Evolutionary conservation across 1,284 basidiomycete genomes (phyloP).

Genomic region (Chalciporus sp.): DNA sequence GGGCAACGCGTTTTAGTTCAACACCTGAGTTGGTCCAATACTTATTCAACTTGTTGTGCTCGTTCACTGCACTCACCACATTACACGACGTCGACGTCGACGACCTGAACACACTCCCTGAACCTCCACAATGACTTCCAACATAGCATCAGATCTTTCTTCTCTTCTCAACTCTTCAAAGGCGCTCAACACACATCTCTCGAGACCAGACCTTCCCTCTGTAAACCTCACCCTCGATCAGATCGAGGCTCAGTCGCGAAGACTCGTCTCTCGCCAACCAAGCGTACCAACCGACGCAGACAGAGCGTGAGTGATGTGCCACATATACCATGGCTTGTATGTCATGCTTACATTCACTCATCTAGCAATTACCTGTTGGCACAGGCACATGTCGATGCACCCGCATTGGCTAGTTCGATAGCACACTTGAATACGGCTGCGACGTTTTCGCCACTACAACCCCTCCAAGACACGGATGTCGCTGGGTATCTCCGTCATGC

Average conservation of each 20-base stretch:
- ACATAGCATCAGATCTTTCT: slow-evolving; percentile 61
- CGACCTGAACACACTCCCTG: neutral
- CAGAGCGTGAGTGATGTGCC: slow-evolving; percentile 62
- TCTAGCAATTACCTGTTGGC: slow-evolving; percentile 82
- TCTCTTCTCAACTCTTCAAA: slow-evolving; percentile 72
- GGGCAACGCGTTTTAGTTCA: slow-evolving; percentile 8
- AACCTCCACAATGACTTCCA: slow-evolving; percentile 12
- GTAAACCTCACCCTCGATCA: slow-evolving; percentile 90
- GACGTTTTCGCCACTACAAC: slow-evolving; percentile 89
- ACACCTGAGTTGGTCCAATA: neutral
- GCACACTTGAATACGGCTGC: slow-evolving; percentile 79
- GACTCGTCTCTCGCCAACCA: slow-evolving; percentile 73
- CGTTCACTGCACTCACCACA: neutral
- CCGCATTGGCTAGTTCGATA: slow-evolving; percentile 77
- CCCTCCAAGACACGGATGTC: slow-evolving; percentile 89
- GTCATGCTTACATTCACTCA: slow-evolving; percentile 6
- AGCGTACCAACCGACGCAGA: slow-evolving; percentile 63
- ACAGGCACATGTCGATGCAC: slow-evolving; percentile 87
- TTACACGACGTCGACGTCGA: neutral
- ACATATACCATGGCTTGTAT: slow-evolving; percentile 2
- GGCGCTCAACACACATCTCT: slow-evolving; percentile 73
- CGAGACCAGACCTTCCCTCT: slow-evolving; percentile 77
- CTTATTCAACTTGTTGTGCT: neutral
- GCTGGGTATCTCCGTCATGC: slow-evolving; percentile 87
- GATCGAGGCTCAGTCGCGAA: slow-evolving; percentile 85